Base-by-base conservation (phyloP, 306 rosid species). In the Ammopiptanthus mongolicus region DNA sequence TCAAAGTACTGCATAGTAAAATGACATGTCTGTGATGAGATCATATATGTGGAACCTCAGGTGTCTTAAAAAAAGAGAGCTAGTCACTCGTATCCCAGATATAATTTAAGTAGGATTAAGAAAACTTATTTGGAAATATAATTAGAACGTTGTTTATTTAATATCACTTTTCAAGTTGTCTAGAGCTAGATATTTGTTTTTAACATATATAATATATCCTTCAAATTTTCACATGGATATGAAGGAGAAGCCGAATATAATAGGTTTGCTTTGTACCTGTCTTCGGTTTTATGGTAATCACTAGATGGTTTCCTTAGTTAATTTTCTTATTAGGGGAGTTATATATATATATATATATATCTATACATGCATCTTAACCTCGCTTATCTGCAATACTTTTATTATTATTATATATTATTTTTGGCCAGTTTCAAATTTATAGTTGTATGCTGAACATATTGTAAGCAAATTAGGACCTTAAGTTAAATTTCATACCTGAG, bases 111-210 rank as follows among this genome's bases (percentile, higher is more conserved):
- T 29, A 22, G 6, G 21, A 11, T 59, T 53, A 41, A 33, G 50
- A 80, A 67, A 74, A 29, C 42, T 18, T 21, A 41, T 44, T 72
- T 29, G 69, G 57, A 70, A 62, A 64, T 34, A 63, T 55, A 28
- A 19, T 55, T 47, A 22, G 59, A 22, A 37, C 0, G 11, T 44
- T 76, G 17, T 51, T n/a, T n/a, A n/a, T n/a, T n/a, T n/a, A n/a
- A n/a, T n/a, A n/a, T n/a, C 3, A 8, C 68, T 73, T 62, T 28
- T 79, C 21, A 52, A 52, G 8, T 60, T 69, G 34, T 8, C 13
- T 21, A 28, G 25, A 28, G 25, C 65, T 5, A 14, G 65, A 39
- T 29, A 39, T 47, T 42, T 19, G 21, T 8, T 78, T 28, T 25
- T 62, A 21, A 53, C 23, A 29, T 25, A 19, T 11, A 42, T 0